phyloP scores from a whole-genome alignment of 805 yeast genomes.

The Lipomyces orientalis region DNA sequence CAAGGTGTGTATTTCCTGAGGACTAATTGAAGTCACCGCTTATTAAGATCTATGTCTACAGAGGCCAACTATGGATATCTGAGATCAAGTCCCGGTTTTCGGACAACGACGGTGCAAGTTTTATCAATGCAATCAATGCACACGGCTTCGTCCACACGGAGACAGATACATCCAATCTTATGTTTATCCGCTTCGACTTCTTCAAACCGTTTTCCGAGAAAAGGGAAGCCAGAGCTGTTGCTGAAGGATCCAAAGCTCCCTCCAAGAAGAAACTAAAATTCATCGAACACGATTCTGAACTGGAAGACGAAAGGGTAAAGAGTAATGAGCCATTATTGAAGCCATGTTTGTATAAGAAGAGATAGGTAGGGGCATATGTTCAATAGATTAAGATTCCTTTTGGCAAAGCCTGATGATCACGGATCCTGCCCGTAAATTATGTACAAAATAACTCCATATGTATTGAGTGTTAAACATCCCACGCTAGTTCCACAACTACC shows the following conservation, averaged over 20 bases:
- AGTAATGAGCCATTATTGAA: constrained; percentile 91
- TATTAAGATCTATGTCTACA: constrained; percentile 30
- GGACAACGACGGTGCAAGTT: constrained; percentile 63
- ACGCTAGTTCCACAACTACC: constrained; percentile 14
- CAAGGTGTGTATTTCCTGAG: constrained; percentile 43
- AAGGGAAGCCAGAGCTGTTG: constrained; percentile 55
- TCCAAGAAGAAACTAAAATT: constrained; percentile 49
- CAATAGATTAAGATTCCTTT: not conserved
- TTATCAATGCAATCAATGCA: constrained; percentile 75
- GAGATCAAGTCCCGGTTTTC: constrained; percentile 92
- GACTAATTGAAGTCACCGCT: no score
- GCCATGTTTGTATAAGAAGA: constrained; percentile 94
- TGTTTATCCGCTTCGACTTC: constrained; percentile 95
- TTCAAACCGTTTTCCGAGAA: constrained; percentile 64
- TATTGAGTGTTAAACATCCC: not conserved
- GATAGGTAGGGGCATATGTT: constrained; percentile 49
- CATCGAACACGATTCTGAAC: constrained; percentile 69
- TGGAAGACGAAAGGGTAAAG: constrained; percentile 58
- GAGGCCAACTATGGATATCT: constrained; percentile 97
- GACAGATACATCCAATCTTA: constrained; percentile 85
- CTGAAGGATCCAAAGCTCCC: constrained; percentile 60
- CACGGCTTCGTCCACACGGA: constrained; percentile 85
- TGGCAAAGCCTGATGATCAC: not conserved
- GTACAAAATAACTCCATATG: not conserved
- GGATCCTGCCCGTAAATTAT: not conserved